Evolutionary conservation across 2,329 filamentous ascomycete genomes (phyloP), one percentile per base, ranked within the genome.

Genomic region (Xylariomycetidae sp.): DNA sequence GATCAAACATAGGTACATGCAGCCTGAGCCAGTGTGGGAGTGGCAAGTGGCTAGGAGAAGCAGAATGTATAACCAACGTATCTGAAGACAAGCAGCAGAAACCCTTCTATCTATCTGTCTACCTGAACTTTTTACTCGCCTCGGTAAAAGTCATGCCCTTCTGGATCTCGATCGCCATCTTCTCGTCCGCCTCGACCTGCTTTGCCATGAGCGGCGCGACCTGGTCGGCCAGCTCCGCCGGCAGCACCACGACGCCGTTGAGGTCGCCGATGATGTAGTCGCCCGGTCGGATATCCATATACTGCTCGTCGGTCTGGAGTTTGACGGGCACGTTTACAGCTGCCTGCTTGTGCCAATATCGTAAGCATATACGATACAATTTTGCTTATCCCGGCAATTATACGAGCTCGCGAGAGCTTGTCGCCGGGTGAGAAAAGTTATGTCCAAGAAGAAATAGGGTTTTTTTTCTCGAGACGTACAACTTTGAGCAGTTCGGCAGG

Each of bases 231-330:
- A 66, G 41, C 11, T 54, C 56, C 26, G 37, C 53, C 1, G 66
- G 66, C 25, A 68, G 48, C 8, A 65, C 55, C 2, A 69, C 65
- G 1, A 68, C 65, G 7, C 66, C 66, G 37, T 70, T 67, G n/a
- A 64, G 26, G 27, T 70, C 66, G 0, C 52, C 66, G 7, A 70
- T 51, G 4, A 69, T 32, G 39, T 69, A 70, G 36, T 70, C 66
- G 2, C 64, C 65, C 0, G 66, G 63, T 4, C 54, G 40, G 29
- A 70, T 51, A 9, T 49, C 53, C 40, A 59, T 57, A n/a, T 61
- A 56, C 34, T 61, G 58, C 34, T 59, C 57, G 9, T 59, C 56
- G 11, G 53, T 54, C 44, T 58, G 50, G 25, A 67, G 38, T 37
- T 54, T 53, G 8, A 69, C 59, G 0, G 62, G 54, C 4, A 66